Percentiles rank a stretch among this genome's conserved stretches.
Conservation (phyloP, 2,329 filamentous ascomycete species). For the Clonostachys byssicola region DNA sequence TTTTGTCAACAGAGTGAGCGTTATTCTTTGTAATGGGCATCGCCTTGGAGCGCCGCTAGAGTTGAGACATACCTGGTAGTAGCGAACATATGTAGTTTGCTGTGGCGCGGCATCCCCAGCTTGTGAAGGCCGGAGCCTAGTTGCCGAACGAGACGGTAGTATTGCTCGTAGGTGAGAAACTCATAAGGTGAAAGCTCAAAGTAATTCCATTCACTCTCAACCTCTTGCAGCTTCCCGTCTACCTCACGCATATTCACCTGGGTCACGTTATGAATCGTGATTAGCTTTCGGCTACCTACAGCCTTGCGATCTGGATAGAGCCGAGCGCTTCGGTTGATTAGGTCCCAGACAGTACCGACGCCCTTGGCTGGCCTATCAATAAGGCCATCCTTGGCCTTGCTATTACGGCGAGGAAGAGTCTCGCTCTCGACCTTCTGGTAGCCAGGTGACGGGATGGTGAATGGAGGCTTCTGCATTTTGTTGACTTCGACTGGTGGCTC, state of each 20-base stretch:
- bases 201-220: constrained; percentile 89
- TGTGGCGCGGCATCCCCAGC: constrained; percentile 62
- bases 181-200: constrained; percentile 78
- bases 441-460: constrained; percentile 68
- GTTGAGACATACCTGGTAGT: constrained; percentile 63
- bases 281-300: constrained; percentile 67
- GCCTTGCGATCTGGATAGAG: constrained; percentile 60
- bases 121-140: constrained; percentile 71
- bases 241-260: constrained; percentile 88
- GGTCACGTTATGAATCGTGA: constrained; percentile 76
- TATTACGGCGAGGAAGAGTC: constrained; percentile 76
- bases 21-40: background rate
- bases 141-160: constrained; percentile 64
- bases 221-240: constrained; percentile 72
- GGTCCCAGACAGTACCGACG: constrained; percentile 73
- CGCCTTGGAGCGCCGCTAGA: background rate
- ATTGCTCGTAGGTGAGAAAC: constrained; percentile 76
- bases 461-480: constrained; percentile 67
- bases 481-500: constrained; percentile 21
- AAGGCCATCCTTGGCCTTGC: constrained; percentile 66
- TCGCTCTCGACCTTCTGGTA: constrained; percentile 70
- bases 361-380: constrained; percentile 61
- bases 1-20: background rate
- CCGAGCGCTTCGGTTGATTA: constrained; percentile 65
- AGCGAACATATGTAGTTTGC: constrained; percentile 78